Conservation (phyloP, 1,284 basidiomycete genomes). For the Polyporus tsugae region DNA sequence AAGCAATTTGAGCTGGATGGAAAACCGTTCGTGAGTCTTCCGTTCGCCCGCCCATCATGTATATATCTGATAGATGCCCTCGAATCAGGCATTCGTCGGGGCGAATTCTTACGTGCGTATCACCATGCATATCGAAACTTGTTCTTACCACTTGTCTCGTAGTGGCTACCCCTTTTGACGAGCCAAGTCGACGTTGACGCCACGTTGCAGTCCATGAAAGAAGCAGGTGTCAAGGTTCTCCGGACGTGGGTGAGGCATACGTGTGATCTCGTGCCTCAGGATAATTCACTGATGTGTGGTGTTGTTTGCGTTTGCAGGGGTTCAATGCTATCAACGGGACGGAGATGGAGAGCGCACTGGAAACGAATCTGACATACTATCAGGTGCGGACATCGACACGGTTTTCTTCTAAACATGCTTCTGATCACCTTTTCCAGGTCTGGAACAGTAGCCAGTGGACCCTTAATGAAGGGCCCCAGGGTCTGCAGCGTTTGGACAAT, state of each 20-base stretch:
- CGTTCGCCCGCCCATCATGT: not conserved
- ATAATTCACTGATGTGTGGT: not conserved
- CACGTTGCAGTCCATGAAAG: conserved; percentile 64
- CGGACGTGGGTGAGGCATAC: conserved; percentile 67
- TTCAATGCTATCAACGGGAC: conserved; percentile 60
- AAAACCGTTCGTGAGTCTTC: conserved; percentile 51
- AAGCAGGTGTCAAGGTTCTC: conserved; percentile 65
- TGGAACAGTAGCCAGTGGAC: conserved; percentile 60
- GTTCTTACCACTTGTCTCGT: not conserved
- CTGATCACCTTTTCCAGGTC: conserved; percentile 39
- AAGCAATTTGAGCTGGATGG: conserved; percentile 54
- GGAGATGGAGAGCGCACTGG: conserved; percentile 61
- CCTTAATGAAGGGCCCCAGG: conserved; percentile 68
- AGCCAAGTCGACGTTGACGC: conserved; percentile 63
- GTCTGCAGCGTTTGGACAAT: conserved; percentile 72
- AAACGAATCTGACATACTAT: conserved; percentile 57
- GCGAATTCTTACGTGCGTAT: conserved; percentile 48
- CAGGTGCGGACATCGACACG: conserved; percentile 45
- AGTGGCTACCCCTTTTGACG: conserved; percentile 68
- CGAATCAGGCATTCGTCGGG: conserved; percentile 47
- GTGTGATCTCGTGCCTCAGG: not conserved
- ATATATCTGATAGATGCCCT: not conserved
- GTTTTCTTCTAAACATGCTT: not conserved
- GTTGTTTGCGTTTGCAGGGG: conserved; percentile 44
- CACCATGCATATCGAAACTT: not conserved